Evolutionary conservation across 2,329 filamentous ascomycete genomes (phyloP).

Genomic region (Graphilbum fragrans): DNA sequence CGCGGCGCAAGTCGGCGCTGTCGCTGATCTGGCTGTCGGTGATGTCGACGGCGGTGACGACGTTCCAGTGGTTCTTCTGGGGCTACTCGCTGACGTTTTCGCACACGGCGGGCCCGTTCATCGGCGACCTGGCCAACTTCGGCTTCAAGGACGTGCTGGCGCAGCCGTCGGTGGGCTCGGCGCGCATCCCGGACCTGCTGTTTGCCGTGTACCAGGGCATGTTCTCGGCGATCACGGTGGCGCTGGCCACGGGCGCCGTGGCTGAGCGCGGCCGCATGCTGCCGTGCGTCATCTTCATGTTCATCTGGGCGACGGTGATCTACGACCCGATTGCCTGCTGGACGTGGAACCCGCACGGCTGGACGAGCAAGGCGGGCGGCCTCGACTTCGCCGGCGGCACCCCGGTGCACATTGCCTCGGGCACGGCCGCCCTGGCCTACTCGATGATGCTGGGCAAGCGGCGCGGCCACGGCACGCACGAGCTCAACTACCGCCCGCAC

Average conservation of each 20-base stretch:
- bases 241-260: conserved; percentile 64
- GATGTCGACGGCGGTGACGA: conserved; percentile 73
- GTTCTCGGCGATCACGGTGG: conserved; percentile 79
- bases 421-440: conserved; percentile 74
- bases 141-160: conserved; percentile 67
- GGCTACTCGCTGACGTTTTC: conserved; percentile 76
- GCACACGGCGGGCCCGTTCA: conserved; percentile 61
- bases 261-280: conserved; percentile 82
- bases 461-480: conserved; percentile 72
- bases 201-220: conserved; percentile 83
- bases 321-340: conserved; percentile 92
- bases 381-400: conserved; percentile 86
- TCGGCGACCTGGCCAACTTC: conserved; percentile 70
- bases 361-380: conserved; percentile 68
- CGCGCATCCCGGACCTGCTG: conserved; percentile 66
- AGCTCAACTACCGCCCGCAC: conserved; percentile 84
- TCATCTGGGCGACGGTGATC: conserved; percentile 79
- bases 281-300: conserved; percentile 84
- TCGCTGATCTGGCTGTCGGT: conserved; percentile 85
- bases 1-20: conserved; percentile 76
- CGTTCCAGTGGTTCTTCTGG: conserved; percentile 95
- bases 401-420: conserved; percentile 79
- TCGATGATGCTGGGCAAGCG: conserved; percentile 85
- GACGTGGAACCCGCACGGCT: conserved; percentile 81
- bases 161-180: conserved; percentile 60